Conservation (phyloP, 495 filamentous ascomycete genomes). For the Aspergillus olivimuriae region DNA sequence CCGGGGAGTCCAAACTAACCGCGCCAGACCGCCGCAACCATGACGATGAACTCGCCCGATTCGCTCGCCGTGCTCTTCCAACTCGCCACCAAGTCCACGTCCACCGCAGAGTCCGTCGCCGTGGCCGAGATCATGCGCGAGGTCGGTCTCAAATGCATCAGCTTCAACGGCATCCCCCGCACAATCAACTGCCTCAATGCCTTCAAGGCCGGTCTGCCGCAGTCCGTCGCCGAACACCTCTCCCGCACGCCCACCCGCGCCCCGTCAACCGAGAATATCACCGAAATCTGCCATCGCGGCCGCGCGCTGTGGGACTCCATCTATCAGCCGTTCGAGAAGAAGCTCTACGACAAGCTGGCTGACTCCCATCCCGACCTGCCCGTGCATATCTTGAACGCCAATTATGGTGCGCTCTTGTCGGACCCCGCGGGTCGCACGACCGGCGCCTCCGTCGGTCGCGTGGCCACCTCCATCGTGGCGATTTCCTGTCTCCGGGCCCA, state of each 20-base stretch:
- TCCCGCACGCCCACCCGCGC: slow-evolving; percentile 44
- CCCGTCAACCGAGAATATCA: slow-evolving; percentile 43
- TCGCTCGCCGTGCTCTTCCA: slow-evolving; percentile 51
- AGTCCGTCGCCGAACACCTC: slow-evolving; percentile 34
- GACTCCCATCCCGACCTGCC: slow-evolving; percentile 70
- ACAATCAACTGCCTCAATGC: slow-evolving; percentile 71
- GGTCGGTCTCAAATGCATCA: slow-evolving; percentile 74
- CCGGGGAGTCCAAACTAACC: slow-evolving; percentile 4
- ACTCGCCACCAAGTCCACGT: slow-evolving; percentile 36
- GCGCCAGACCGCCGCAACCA: slow-evolving; percentile 58
- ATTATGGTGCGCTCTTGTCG: slow-evolving; percentile 65
- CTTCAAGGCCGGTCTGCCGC: slow-evolving; percentile 53
- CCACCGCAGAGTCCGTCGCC: slow-evolving; percentile 35
- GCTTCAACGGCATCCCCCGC: slow-evolving; percentile 77
- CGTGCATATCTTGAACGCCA: slow-evolving; percentile 62
- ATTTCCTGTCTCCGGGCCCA: slow-evolving; percentile 66
- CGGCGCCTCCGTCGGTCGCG: slow-evolving; percentile 50
- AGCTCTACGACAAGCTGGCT: slow-evolving; percentile 59
- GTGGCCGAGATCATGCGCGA: slow-evolving; percentile 73
- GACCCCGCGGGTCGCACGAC: slow-evolving; percentile 54
- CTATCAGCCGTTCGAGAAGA: slow-evolving; percentile 63
- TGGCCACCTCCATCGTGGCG: slow-evolving; percentile 61
- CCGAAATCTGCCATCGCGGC: slow-evolving; percentile 47
- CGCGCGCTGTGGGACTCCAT: slow-evolving; percentile 62
- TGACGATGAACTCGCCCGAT: slow-evolving; percentile 69